phyloP scores from a whole-genome alignment of 1,139 yeast species.

The Candida albicans region DNA sequence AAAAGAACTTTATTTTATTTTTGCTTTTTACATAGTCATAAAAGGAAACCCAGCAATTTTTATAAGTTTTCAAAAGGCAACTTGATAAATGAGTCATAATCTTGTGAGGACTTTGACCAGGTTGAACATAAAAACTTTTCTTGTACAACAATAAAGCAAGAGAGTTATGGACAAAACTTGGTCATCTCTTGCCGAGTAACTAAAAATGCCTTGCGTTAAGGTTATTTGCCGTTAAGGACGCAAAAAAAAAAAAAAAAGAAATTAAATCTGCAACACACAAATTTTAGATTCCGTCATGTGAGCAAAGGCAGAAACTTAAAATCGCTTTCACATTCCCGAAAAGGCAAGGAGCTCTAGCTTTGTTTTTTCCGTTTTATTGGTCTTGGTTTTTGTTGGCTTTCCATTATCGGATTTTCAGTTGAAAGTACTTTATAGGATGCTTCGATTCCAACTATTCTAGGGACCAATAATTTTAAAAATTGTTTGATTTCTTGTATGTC shows the following conservation, averaged over 20 bases:
- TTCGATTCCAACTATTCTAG: conserved; percentile 22
- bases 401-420: neutral
- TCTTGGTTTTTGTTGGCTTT: too few relatives aligned
- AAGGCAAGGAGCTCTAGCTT: too few relatives aligned
- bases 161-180: too few relatives aligned
- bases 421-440: conserved; percentile 3
- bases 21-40: neutral
- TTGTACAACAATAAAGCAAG: neutral
- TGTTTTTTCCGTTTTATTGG: too few relatives aligned
- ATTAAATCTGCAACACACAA: neutral
- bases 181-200: neutral
- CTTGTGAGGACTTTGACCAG: neutral
- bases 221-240: neutral
- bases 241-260: neutral
- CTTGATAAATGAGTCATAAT: conserved; percentile 6
- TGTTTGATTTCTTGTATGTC: conserved; percentile 19
- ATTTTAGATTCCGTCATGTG: neutral
- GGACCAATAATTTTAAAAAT: conserved; percentile 22
- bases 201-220: neutral
- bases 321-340: too few relatives aligned
- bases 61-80: conserved; percentile 7
- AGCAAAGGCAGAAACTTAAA: too few relatives aligned
- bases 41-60: conserved; percentile 4
- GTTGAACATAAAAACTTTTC: too few relatives aligned
- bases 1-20: too few relatives aligned